These are phyloP conservation scores for Hyparrhenia diplandra DNA, from an alignment of 176 grass and related monocot genomes.

Conservation along the genomic window DNA sequence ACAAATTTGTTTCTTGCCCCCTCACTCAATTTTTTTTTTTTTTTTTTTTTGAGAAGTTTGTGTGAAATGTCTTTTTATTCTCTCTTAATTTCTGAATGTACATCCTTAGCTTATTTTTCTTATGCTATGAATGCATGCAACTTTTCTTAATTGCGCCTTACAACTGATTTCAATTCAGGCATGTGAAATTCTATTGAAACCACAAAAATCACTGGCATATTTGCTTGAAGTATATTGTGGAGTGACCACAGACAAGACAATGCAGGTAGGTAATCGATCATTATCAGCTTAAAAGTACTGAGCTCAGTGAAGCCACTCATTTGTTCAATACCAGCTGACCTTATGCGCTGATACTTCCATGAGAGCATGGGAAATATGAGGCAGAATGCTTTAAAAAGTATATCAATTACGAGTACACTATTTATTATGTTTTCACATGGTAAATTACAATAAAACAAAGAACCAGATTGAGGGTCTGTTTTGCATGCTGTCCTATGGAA, in stretches of 20 bases:
- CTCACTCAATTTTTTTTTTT: not conserved
- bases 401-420: not conserved
- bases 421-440: not conserved
- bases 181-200: slow-evolving; percentile 82
- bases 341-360: not conserved
- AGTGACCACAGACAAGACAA: slow-evolving; percentile 80
- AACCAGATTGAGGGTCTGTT: not conserved
- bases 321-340: slow-evolving; percentile 12
- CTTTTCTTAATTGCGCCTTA: slow-evolving; percentile 9
- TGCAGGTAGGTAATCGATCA: slow-evolving; percentile 55
- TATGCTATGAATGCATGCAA: not conserved
- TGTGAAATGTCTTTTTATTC: not conserved
- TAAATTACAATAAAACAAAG: not conserved
- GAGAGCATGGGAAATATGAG: not conserved
- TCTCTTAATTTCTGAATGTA: not conserved
- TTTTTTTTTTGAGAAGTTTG: not conserved
- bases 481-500: not conserved
- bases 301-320: not conserved
- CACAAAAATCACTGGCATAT: slow-evolving; percentile 95
- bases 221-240: slow-evolving; percentile 84
- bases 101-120: not conserved
- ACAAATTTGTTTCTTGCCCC: not conserved
- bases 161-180: slow-evolving; percentile 53
- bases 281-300: slow-evolving; percentile 8
- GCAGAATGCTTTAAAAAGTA: not conserved